Evolutionary conservation across 768 basidiomycete genomes (phyloP).

Genomic region (Lanmaoa pseudosensibilis): DNA sequence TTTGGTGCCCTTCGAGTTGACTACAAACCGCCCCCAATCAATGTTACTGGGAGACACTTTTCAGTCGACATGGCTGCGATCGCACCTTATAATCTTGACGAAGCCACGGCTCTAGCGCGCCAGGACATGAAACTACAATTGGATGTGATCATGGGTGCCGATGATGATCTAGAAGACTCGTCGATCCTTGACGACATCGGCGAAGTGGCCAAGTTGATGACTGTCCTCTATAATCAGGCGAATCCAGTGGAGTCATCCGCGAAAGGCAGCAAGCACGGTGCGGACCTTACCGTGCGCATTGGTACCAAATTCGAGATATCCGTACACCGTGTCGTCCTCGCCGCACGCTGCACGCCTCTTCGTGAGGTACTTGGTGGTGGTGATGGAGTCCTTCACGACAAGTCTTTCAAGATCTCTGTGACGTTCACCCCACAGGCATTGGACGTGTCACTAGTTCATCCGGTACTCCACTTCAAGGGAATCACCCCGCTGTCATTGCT

Average conservation of each 20-base stretch:
- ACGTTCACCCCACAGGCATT: conserved; percentile 14
- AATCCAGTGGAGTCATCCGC: neutral
- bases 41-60: conserved; percentile 53
- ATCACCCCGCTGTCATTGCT: conserved; percentile 68
- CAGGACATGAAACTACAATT: neutral
- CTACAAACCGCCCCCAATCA: conserved; percentile 56
- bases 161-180: conserved; percentile 42
- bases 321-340: conserved; percentile 66
- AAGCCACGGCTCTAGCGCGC: neutral
- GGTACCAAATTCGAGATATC: conserved; percentile 49
- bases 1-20: conserved; percentile 84
- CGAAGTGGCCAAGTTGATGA: conserved; percentile 29
- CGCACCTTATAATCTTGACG: conserved; percentile 51
- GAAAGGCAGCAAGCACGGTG: conserved; percentile 45
- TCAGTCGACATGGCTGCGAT: conserved; percentile 65
- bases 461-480: conserved; percentile 42
- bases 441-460: neutral
- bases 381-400: conserved; percentile 27
- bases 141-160: conserved; percentile 12
- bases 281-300: conserved; percentile 59
- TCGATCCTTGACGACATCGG: conserved; percentile 37
- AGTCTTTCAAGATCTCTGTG: conserved; percentile 32
- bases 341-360: conserved; percentile 54
- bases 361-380: conserved; percentile 41
- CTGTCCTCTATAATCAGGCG: conserved; percentile 2